A percentile compares a stretch with the other conserved stretches of the same genome.
phyloP scores from a whole-genome alignment of 202 grass and related monocot genomes.

The Dendrocalamus latiflorus region DNA sequence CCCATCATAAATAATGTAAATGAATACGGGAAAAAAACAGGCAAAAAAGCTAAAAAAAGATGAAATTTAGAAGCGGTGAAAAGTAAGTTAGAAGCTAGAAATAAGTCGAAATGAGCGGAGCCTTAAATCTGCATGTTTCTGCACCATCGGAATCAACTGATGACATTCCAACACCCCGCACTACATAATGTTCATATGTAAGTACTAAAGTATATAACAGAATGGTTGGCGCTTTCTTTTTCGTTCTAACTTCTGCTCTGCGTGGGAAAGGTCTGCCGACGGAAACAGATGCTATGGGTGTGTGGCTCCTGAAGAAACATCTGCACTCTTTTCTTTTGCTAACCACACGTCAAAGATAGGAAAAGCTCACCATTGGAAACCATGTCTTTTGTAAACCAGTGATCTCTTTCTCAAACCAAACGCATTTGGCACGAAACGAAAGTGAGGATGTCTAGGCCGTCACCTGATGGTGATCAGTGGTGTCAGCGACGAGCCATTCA shows the following conservation, averaged over 20 bases:
- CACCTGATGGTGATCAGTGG: neutral
- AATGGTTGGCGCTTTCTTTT: neutral
- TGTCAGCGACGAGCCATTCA: neutral
- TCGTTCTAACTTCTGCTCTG: neutral
- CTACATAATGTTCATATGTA: neutral
- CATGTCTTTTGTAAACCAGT: neutral
- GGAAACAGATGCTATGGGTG: neutral
- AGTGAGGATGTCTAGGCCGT: neutral
- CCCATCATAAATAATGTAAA: no score
- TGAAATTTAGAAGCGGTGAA: no score
- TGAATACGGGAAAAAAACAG: no score
- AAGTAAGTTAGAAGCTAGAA: no score
- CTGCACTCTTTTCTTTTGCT: neutral
- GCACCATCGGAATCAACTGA: neutral
- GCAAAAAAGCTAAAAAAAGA: no score
- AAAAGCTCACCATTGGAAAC: neutral
- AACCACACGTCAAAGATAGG: neutral
- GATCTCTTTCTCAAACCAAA: neutral
- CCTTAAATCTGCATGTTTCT: no score
- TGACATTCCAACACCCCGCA: neutral
- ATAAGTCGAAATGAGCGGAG: no score
- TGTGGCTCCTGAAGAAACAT: neutral
- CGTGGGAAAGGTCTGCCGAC: neutral
- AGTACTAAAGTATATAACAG: neutral
- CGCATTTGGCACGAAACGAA: neutral